Conservation (phyloP, 192 early-diverging fungal genomes). For the Diversispora eburnea region DNA sequence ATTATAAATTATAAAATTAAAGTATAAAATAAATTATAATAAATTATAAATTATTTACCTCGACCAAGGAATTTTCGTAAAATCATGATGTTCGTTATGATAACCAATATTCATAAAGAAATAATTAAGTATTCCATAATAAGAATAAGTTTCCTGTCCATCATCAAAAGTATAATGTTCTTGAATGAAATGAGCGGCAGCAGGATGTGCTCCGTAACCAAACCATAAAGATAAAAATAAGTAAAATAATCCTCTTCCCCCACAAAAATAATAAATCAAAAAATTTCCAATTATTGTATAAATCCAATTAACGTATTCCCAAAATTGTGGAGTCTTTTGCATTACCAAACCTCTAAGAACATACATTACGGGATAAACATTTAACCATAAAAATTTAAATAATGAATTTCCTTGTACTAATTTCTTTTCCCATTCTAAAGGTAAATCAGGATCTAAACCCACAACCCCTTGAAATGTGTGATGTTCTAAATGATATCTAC, state of each 20-base stretch:
- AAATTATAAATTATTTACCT: not conserved
- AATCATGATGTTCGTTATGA: slow-evolving; percentile 99
- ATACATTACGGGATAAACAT: slow-evolving; percentile 85
- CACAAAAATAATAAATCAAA: slow-evolving; percentile 55
- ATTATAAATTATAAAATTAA: not conserved
- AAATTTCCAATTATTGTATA: slow-evolving; percentile 60
- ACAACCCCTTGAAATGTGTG: slow-evolving; percentile 96
- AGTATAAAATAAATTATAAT: too few species aligned
- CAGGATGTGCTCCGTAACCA: slow-evolving; percentile 87
- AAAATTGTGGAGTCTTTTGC: slow-evolving; percentile 65
- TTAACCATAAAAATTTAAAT: slow-evolving; percentile 73
- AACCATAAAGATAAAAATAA: slow-evolving; percentile 69
- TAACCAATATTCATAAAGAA: slow-evolving; percentile 94
- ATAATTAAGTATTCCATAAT: slow-evolving; percentile 88
- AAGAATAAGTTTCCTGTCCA: slow-evolving; percentile 95
- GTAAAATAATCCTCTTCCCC: slow-evolving; percentile 63
- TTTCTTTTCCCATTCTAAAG: slow-evolving; percentile 79
- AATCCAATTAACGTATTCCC: slow-evolving; percentile 77
- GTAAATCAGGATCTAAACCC: slow-evolving; percentile 91
- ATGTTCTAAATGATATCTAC: slow-evolving; percentile 90
- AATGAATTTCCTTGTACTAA: slow-evolving; percentile 67
- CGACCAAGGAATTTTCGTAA: slow-evolving; percentile 34
- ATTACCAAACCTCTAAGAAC: slow-evolving; percentile 68
- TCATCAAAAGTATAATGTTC: slow-evolving; percentile 95
- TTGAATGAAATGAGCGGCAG: slow-evolving; percentile 93